A percentile compares a stretch with the other conserved stretches of the same genome.
These are phyloP conservation scores for Fusarium nisikadoi DNA, from an alignment of 2,329 filamentous ascomycete genomes.

Conservation along the genomic window DNA sequence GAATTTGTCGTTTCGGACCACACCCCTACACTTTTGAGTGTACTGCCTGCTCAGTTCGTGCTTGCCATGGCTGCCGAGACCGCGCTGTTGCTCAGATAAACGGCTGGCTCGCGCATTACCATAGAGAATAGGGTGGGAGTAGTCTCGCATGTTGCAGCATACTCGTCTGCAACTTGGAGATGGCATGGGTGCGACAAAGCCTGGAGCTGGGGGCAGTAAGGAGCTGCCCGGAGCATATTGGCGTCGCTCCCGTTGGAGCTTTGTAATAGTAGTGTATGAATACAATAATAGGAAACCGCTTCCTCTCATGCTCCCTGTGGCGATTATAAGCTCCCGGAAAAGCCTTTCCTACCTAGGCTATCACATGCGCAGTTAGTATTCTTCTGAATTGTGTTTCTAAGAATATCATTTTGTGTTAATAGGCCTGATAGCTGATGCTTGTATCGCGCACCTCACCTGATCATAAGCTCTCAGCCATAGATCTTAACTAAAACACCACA, in stretches of 20 bases:
- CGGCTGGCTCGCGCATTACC: not conserved
- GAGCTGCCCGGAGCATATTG: not conserved
- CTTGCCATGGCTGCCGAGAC: not conserved
- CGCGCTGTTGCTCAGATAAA: not conserved
- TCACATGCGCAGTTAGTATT: rapidly evolving
- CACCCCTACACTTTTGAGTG: not conserved
- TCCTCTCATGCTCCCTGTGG: rapidly evolving
- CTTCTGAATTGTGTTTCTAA: rapidly evolving
- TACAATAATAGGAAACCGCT: not conserved
- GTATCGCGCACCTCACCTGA: rapidly evolving
- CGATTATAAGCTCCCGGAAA: rapidly evolving
- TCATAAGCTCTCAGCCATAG: rapidly evolving
- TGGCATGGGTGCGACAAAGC: not conserved
- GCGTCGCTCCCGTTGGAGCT: not conserved
- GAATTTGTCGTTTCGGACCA: not conserved
- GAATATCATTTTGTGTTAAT: not conserved
- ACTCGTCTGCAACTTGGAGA: not conserved
- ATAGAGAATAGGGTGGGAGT: not conserved
- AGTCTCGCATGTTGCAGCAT: rapidly evolving
- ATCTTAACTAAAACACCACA: not conserved
- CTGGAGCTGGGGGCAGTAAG: not conserved
- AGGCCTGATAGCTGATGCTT: not conserved
- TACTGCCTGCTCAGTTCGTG: not conserved
- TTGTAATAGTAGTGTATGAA: not conserved
- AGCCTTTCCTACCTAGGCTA: not conserved